Evolutionary conservation across 108 stramenopile species (phyloP).

Genomic region (Cyclotella choctawhatcheeana): DNA sequence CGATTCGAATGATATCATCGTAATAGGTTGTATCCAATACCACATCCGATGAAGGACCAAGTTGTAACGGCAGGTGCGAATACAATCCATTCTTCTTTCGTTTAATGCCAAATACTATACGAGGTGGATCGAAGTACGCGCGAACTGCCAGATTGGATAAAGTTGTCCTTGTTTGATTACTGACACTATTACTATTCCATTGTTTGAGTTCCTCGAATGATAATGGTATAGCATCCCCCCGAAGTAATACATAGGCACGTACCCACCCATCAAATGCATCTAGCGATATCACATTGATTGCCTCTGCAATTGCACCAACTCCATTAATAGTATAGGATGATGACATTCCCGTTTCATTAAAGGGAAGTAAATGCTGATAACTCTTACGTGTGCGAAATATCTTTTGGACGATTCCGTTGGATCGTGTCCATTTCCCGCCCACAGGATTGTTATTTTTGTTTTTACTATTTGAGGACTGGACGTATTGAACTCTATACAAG

Average conservation of each 20-base stretch:
- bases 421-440: constrained; percentile 83
- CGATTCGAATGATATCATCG: constrained; percentile 59
- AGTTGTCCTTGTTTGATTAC: constrained; percentile 30
- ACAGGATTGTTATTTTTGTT: constrained; percentile 71
- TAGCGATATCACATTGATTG: constrained; percentile 71
- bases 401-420: constrained; percentile 51
- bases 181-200: too few relatives aligned
- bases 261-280: constrained; percentile 60
- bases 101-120: constrained; percentile 60
- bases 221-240: constrained; percentile 75
- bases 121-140: constrained; percentile 74
- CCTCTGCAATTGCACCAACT: constrained; percentile 72
- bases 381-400: constrained; percentile 54
- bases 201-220: constrained; percentile 27
- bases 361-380: constrained; percentile 70
- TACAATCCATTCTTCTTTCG: constrained; percentile 17
- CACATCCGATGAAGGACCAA: constrained; percentile 72
- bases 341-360: constrained; percentile 41
- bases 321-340: constrained; percentile 5
- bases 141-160: constrained; percentile 62
- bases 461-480: constrained; percentile 46
- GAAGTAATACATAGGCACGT: constrained; percentile 57
- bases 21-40: constrained; percentile 74
- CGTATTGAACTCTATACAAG: constrained; percentile 66
- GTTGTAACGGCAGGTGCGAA: constrained; percentile 32